phyloP scores from a whole-genome alignment of 129 eudicot genomes.

The Lactuca sativa region DNA sequence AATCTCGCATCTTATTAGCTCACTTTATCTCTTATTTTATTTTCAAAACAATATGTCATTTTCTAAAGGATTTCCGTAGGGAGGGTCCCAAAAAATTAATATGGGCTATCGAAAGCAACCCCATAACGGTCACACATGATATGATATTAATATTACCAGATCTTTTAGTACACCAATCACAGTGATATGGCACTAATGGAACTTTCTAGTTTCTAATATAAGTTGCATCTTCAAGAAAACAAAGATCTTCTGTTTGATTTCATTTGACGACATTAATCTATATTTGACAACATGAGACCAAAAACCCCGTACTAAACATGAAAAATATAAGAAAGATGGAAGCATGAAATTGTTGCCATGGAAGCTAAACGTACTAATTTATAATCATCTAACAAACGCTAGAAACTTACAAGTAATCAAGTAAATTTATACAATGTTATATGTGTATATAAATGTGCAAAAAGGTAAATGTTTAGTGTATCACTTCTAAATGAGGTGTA shows the following conservation, averaged over 20 bases:
- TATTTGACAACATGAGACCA: not conserved
- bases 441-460: too few species aligned
- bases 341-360: not conserved
- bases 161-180: not conserved
- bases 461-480: too few species aligned
- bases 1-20: constrained; percentile 13
- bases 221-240: not conserved
- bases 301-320: not conserved
- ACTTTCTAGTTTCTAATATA: not conserved
- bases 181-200: not conserved
- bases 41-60: constrained; percentile 14
- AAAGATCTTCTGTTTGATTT: not conserved
- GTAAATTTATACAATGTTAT: too few species aligned
- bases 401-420: too few species aligned
- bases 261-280: not conserved
- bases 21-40: constrained; percentile 12
- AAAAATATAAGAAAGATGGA: not conserved
- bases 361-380: too few species aligned
- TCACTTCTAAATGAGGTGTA: too few species aligned
- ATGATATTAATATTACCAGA: not conserved
- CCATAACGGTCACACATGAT: constrained; percentile 3
- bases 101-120: constrained; percentile 17
- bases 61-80: constrained; percentile 11
- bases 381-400: too few species aligned
- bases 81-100: constrained; percentile 1